These are phyloP conservation scores for Leersia perrieri DNA, from an alignment of 176 grass and related monocot species.

Conservation along the genomic window DNA sequence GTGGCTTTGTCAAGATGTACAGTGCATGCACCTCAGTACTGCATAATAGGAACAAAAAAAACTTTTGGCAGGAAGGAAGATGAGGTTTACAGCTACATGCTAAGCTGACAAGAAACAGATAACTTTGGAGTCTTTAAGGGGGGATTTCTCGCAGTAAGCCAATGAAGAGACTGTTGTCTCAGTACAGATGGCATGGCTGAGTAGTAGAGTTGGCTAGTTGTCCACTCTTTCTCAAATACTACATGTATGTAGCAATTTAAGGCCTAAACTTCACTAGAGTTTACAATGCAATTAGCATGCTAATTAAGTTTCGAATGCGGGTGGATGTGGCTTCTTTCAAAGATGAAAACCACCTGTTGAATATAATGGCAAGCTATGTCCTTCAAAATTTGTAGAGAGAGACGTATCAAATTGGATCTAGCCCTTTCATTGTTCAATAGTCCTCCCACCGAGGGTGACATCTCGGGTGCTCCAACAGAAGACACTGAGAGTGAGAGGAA, in stretches of 20 bases:
- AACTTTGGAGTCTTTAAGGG: no score
- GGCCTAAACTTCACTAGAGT: background rate
- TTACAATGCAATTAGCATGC: background rate
- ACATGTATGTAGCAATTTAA: background rate
- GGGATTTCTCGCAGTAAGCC: no score
- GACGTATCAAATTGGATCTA: background rate
- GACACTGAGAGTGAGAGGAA: conserved; percentile 2
- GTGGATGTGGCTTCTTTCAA: background rate
- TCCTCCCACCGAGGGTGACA: conserved; percentile 1
- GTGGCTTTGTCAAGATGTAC: background rate
- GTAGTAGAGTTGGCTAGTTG: no score
- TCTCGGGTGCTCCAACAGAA: background rate
- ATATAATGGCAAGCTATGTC: background rate
- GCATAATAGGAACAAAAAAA: background rate
- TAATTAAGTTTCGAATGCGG: background rate
- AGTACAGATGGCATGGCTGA: background rate
- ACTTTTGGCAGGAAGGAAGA: background rate
- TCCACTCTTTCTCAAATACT: background rate
- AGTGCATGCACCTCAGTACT: background rate
- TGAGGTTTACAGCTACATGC: background rate
- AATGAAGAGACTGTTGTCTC: background rate
- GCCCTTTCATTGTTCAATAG: background rate
- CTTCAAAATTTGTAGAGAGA: background rate
- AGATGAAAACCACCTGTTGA: background rate
- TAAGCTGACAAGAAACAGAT: background rate